Base-by-base conservation (phyloP, 1,284 basidiomycete species). In the Flammula alnicola region DNA sequence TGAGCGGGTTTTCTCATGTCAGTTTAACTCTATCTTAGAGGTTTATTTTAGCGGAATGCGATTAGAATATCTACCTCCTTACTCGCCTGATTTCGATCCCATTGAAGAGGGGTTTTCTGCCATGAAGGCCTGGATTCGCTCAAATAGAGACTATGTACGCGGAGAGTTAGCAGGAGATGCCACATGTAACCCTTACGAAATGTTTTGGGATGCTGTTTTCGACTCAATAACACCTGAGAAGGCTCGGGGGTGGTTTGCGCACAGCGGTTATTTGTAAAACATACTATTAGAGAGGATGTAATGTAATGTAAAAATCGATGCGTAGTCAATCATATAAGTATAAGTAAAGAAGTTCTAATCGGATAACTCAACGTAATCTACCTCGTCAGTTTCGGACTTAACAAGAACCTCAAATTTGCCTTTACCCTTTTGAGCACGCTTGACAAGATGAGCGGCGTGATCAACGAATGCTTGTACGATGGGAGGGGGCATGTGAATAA, bases 11-110 rank as follows among this genome's bases (percentile, higher is more conserved):
- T 25, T n/a, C n/a, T 5, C n/a, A n/a, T n/a, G n/a, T 29, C 9
- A 10, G n/a, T 29, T 26, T 23, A 12, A 14, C 7, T 22, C 8
- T 4, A 20, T 6, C 25, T 11, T 27, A 5, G 5, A 10, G 4
- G 5, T 10, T 27, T 10, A 6, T 29, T 5, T 19, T 16, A 26
- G 27, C 12, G 47, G 40, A 26, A 14, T 19, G 2, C 12, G 31
- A 1, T n/a, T 49, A 5, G 6, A 3, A 7, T 69, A 59, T 44
- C 49, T 69, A 3, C 64, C 67, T 4, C 62, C 65, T 1, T 69
- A 70, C 48, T 70, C 63, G 0, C 68, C 68, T 5, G 63, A 68
- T 44, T 57, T 63, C 39, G 66, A 67, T 37, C 66, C 65, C 2
- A 68, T 69, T 42, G 59, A 69, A 45, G 66, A 68, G 46, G 62